Evolutionary conservation across 331 rosid species (phyloP), one percentile per base, ranked within the genome.

Genomic region (Malus hybrid): DNA sequence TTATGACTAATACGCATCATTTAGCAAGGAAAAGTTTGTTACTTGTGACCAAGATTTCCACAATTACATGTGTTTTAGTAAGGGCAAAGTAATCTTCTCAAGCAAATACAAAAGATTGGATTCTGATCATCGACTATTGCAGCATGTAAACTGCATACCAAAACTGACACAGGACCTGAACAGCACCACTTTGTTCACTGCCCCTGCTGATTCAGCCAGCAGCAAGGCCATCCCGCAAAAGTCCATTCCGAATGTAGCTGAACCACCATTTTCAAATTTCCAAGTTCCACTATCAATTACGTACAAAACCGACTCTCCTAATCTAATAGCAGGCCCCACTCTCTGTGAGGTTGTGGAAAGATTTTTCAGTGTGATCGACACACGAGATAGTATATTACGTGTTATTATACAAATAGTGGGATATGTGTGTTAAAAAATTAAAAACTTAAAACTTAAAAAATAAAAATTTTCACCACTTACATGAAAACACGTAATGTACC

Each of bases 291-390:
- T 9, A 34, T 33, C 27, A 36, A 22, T 60, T 73, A 39, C 76
- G 59, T 73, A 54, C 52, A 79, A 31, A 48, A 20, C 71, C 29
- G 18, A 48, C 57, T 52, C 20, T 52, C n/a, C 57, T 52, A 39
- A 52, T 6, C 18, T 20, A n/a, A 54, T 15, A 33, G 28, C 46
- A 62, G 76, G 33, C 60, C 69, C 81, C 76, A 50, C 71, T 54
- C 29, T 2, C 3, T 0, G n/a, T 22, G 61, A 5, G 73, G 31
- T 34, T 0, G 3, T 7, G 10, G 3, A 36, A 0, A 36, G 42
- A 36, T 36, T 36, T 36, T 36, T 36, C 10, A 34, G 1, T 34
- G 2, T 34, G 10, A 34, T 1, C 0, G 10, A 0, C 42, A 34
- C 3, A 34, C 3, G 42, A 34, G 10, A 0, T 34, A 0, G 10